phyloP scores from a whole-genome alignment of 2,329 filamentous ascomycete genomes.

The Aurifilum marmelostoma region DNA sequence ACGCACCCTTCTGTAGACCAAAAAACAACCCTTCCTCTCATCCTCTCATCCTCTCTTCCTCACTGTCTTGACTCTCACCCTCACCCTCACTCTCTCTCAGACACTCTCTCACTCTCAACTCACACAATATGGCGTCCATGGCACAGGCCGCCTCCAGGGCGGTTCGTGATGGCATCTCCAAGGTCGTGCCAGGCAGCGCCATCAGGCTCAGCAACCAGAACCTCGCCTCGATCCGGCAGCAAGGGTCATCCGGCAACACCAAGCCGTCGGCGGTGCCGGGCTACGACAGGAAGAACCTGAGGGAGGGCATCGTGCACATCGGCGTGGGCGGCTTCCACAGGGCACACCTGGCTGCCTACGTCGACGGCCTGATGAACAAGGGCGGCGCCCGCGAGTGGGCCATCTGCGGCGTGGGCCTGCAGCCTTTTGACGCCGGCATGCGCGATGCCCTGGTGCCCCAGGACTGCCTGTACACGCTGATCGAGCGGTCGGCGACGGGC shows the following conservation, averaged over 20 bases:
- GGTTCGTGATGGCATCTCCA: slow-evolving; percentile 2
- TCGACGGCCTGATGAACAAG: slow-evolving; percentile 52
- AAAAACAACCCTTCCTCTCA: not conserved
- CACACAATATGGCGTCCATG: slow-evolving; percentile 7
- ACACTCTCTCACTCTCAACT: not conserved
- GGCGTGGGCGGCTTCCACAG: slow-evolving; percentile 60
- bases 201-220: slow-evolving; percentile 11
- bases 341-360: slow-evolving; percentile 56
- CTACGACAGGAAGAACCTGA: slow-evolving; percentile 49
- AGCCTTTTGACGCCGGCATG: slow-evolving; percentile 54
- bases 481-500: slow-evolving; percentile 57
- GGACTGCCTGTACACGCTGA: slow-evolving; percentile 57
- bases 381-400: slow-evolving; percentile 50
- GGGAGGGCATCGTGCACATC: slow-evolving; percentile 58
- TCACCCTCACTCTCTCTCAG: not conserved
- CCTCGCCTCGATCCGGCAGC: not conserved
- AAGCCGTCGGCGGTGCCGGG: slow-evolving; percentile 36
- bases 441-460: slow-evolving; percentile 52
- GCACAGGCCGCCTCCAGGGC: not conserved
- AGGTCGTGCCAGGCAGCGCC: not conserved
- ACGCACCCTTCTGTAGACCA: not conserved
- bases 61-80: not conserved
- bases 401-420: slow-evolving; percentile 56
- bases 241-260: not conserved
- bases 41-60: not conserved